Evolutionary conservation across 2,329 filamentous ascomycete genomes (phyloP), one percentile per base, ranked within the genome.

Genomic region (Phialophora macrospora): DNA sequence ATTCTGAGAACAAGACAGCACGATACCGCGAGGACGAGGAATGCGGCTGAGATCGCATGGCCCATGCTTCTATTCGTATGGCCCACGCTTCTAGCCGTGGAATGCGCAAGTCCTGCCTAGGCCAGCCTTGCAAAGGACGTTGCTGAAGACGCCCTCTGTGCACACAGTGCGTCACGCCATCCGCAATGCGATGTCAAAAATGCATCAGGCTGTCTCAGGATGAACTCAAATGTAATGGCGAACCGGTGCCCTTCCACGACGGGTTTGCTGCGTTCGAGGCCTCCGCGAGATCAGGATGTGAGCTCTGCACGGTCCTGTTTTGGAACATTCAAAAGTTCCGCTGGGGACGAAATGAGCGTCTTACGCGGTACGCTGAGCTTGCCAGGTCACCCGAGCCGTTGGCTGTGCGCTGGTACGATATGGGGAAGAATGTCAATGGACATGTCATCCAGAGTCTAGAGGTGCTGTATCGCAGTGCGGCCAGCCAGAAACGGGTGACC

Each of bases 331-430:
- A 52, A 22, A 48, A 49, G 17, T 54, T 41, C n/a, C n/a, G 30
- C 7, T 52, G 58, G 44, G 58, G 58, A 41, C 44, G 30, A 30
- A 14, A 57, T 20, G 55, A 57, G 34, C 55, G 46, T 28, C 48
- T 60, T 17, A 41, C 38, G 4, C n/a, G 58, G 32, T 6, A 52
- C 24, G 22, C 46, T 9, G 38, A 52, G 30, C 30, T 60, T 26
- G 12, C 30, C 30, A 26, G 22, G 8, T 30, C 7, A 14, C 28
- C 58, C 20, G 48, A 38, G 1, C 30, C 48, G 1, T 52, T 49
- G 24, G 11, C 28, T 52, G 46, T 22, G 22, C 28, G 32, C 11
- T 60, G 46, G 46, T 52, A 26, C 22, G 48, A 52, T 38, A 60
- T 41, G 30, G 11, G 24, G 4, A 60, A 20, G 32, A 12, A 41